phyloP scores from a whole-genome alignment of 2,329 filamentous ascomycete species.

The Neospermospora avenae region DNA sequence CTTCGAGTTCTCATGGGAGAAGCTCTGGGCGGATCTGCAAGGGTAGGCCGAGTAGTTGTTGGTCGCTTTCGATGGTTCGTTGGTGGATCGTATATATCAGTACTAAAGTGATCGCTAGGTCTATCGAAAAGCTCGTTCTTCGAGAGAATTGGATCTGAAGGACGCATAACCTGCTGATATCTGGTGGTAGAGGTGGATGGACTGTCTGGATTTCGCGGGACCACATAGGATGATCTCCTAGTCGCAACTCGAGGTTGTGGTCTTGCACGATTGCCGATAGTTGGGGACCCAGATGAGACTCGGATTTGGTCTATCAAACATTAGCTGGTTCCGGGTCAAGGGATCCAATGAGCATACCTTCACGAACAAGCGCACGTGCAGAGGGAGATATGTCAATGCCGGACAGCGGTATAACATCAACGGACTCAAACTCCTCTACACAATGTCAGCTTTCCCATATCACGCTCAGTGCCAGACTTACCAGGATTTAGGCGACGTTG shows the following conservation, averaged over 20 bases:
- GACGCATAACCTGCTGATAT: background rate
- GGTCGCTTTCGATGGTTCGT: slow-evolving; percentile 1
- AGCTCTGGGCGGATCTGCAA: background rate
- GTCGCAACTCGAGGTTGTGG: background rate
- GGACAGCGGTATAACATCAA: background rate
- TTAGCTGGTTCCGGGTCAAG: background rate
- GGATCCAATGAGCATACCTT: background rate
- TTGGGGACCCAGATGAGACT: background rate
- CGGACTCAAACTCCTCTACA: background rate
- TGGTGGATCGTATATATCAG: background rate
- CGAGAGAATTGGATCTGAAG: background rate
- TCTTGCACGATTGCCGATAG: background rate
- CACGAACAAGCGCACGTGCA: background rate
- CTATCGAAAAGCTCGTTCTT: background rate
- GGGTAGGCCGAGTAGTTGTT: background rate
- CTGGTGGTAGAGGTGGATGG: background rate
- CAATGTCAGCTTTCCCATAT: background rate
- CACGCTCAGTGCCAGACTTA: background rate
- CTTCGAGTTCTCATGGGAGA: background rate
- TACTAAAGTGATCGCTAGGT: background rate
- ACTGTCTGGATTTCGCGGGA: background rate
- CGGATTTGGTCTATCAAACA: background rate
- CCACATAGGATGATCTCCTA: background rate
- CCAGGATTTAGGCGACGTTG: background rate
- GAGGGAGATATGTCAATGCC: background rate